Conservation (phyloP, 805 yeast species). For the Saturnispora dispora region DNA sequence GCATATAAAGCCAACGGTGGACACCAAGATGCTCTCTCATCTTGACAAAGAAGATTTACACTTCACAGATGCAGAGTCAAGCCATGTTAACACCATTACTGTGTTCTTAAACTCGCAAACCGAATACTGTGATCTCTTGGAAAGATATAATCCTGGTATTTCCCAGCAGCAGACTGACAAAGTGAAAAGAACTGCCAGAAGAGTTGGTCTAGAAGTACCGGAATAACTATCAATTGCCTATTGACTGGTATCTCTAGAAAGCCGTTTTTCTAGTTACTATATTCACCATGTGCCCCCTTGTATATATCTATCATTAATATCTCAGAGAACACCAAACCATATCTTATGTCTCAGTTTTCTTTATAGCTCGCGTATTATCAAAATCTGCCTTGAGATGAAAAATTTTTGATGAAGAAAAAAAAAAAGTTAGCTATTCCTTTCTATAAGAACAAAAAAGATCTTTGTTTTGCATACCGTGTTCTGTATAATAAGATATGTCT, state of each 20-base stretch:
- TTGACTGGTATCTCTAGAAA: slow-evolving; percentile 2
- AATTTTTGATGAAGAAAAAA: background rate
- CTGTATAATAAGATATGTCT: slow-evolving; percentile 1
- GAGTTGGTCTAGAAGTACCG: slow-evolving; percentile 79
- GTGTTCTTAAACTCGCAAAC: slow-evolving; percentile 64
- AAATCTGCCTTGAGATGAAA: background rate
- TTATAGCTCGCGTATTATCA: background rate
- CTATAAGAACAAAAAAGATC: background rate
- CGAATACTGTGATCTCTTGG: slow-evolving; percentile 66
- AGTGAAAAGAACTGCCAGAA: slow-evolving; percentile 69
- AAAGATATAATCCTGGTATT: slow-evolving; percentile 80
- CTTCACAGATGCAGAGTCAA: slow-evolving; percentile 17
- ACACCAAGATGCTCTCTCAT: slow-evolving; percentile 20
- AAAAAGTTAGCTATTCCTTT: background rate
- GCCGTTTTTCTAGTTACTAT: background rate
- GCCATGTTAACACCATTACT: slow-evolving; percentile 50
- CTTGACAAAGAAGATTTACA: slow-evolving; percentile 19
- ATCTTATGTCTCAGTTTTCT: background rate
- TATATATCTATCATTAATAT: background rate
- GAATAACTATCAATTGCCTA: slow-evolving; percentile 18
- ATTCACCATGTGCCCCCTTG: background rate
- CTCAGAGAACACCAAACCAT: background rate
- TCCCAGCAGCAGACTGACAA: slow-evolving; percentile 70
- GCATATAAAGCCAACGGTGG: slow-evolving; percentile 23
- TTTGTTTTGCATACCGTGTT: background rate